These are phyloP conservation scores for Mortierella claussenii DNA, from an alignment of 192 early-diverging fungal species.

Conservation along the genomic window DNA sequence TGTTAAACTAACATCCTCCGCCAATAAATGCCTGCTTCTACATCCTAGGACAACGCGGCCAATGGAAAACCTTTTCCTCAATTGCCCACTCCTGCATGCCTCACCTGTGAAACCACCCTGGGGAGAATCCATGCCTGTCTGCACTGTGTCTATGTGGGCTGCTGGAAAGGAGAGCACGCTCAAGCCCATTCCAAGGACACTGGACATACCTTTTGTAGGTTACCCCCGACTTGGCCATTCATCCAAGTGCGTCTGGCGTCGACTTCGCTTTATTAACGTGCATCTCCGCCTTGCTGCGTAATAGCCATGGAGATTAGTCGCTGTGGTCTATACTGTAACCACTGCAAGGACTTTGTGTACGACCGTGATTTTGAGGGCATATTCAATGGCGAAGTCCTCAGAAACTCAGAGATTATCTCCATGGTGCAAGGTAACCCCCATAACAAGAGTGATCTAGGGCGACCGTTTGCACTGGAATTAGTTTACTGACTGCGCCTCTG, in stretches of 20 bases:
- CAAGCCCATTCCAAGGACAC: conserved; percentile 61
- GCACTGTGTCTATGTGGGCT: conserved; percentile 84
- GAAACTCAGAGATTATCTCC: conserved; percentile 33
- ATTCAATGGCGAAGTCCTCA: conserved; percentile 25
- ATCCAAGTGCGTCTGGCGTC: too few species aligned
- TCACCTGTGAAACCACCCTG: conserved; percentile 62
- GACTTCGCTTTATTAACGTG: neutral
- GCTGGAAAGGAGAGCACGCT: conserved; percentile 72
- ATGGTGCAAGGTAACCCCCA: conserved; percentile 33
- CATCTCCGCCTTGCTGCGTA: conserved; percentile 9
- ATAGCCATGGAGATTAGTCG: conserved; percentile 82
- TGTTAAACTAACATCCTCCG: neutral
- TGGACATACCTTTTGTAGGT: conserved; percentile 66
- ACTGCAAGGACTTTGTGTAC: conserved; percentile 88
- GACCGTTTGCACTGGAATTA: conserved; percentile 39
- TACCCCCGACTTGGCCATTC: too few species aligned
- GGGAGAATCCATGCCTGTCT: conserved; percentile 85
- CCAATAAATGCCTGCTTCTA: too few species aligned
- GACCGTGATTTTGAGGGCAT: conserved; percentile 76
- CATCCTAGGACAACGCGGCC: conserved; percentile 5
- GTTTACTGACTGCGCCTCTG: neutral
- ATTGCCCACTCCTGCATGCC: conserved; percentile 69
- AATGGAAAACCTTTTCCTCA: conserved; percentile 26
- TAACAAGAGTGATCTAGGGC: conserved; percentile 21
- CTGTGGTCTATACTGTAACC: conserved; percentile 73